A percentile compares a stretch with the other conserved stretches of the same genome.
These are phyloP conservation scores for Lichtheimia corymbifera DNA, from an alignment of 371 early-diverging fungal genomes.

Conservation along the genomic window DNA sequence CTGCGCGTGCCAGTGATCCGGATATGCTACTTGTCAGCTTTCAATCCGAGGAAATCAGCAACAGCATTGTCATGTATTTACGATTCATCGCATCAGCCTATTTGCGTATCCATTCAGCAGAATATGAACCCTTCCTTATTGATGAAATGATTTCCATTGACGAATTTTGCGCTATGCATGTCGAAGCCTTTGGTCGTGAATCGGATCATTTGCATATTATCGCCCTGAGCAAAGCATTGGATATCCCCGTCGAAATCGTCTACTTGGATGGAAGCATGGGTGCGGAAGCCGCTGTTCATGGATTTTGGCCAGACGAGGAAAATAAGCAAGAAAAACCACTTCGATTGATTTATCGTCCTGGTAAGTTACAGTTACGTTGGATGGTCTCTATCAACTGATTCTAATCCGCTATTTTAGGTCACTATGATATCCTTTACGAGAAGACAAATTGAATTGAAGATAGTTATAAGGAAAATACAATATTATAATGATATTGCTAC, in stretches of 20 bases:
- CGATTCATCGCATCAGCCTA: constrained; percentile 70
- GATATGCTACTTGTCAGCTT: constrained; percentile 55
- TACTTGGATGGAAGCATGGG: constrained; percentile 63
- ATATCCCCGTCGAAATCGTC: constrained; percentile 60
- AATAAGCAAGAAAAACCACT: constrained; percentile 29
- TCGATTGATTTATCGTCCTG: constrained; percentile 47
- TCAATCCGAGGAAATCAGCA: constrained; percentile 64
- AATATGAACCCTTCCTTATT: constrained; percentile 67
- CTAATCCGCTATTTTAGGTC: constrained; percentile 53
- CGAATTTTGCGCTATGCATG: constrained; percentile 63
- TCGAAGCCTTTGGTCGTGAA: constrained; percentile 75
- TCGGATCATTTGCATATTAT: constrained; percentile 73
- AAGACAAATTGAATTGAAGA: background rate
- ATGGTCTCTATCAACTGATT: constrained; percentile 24
- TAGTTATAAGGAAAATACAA: too few species aligned
- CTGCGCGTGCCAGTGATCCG: constrained; percentile 27
- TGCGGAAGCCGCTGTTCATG: constrained; percentile 53
- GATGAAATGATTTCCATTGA: constrained; percentile 64
- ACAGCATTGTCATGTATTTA: constrained; percentile 69
- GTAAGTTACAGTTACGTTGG: constrained; percentile 18
- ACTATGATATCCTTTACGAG: constrained; percentile 66
- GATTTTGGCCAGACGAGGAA: constrained; percentile 48
- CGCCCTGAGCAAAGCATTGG: constrained; percentile 60
- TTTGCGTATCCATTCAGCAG: constrained; percentile 62
- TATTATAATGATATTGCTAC: too few species aligned